phyloP scores from a whole-genome alignment of 768 basidiomycete species.

The Obba rivulosa region DNA sequence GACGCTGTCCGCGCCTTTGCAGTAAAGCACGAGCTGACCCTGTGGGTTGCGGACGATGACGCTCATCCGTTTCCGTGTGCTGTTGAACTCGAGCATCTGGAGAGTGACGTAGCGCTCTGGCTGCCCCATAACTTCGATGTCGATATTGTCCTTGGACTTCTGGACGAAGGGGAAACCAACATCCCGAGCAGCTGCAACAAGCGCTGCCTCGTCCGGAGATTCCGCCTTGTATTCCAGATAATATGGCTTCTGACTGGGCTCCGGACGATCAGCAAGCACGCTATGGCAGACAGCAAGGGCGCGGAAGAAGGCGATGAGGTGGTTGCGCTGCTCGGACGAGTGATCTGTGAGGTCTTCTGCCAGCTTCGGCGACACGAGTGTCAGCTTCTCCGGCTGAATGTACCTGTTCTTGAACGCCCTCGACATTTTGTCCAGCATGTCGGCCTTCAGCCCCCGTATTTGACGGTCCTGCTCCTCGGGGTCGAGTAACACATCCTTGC shows the following conservation, averaged over 20 bases:
- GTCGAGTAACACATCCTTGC: conserved; percentile 57
- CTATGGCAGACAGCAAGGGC: conserved; percentile 92
- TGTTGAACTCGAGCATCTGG: conserved; percentile 89
- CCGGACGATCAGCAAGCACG: conserved; percentile 76
- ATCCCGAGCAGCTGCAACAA: conserved; percentile 89
- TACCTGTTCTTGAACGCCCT: conserved; percentile 86
- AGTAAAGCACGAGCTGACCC: conserved; percentile 77
- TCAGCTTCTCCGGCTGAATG: conserved; percentile 73
- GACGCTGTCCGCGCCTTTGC: conserved; percentile 97
- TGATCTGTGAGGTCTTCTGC: conserved; percentile 72
- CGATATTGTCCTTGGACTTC: conserved; percentile 66
- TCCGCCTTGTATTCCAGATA: conserved; percentile 90
- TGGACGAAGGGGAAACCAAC: conserved; percentile 88
- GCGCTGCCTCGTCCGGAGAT: conserved; percentile 91
- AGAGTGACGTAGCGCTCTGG: conserved; percentile 75
- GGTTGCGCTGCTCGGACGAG: conserved; percentile 50
- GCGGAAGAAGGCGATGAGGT: conserved; percentile 85
- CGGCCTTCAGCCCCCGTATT: conserved; percentile 58
- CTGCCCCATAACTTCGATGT: conserved; percentile 91
- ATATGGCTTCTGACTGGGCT: conserved; percentile 54
- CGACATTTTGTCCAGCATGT: conserved; percentile 76
- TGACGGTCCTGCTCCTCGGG: conserved; percentile 68
- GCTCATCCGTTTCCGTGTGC: conserved; percentile 93
- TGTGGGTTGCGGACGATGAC: conserved; percentile 83
- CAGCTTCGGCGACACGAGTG: conserved; percentile 82